Conservation (phyloP, 148 eudicot species). For the Salicornia ramosissima region DNA sequence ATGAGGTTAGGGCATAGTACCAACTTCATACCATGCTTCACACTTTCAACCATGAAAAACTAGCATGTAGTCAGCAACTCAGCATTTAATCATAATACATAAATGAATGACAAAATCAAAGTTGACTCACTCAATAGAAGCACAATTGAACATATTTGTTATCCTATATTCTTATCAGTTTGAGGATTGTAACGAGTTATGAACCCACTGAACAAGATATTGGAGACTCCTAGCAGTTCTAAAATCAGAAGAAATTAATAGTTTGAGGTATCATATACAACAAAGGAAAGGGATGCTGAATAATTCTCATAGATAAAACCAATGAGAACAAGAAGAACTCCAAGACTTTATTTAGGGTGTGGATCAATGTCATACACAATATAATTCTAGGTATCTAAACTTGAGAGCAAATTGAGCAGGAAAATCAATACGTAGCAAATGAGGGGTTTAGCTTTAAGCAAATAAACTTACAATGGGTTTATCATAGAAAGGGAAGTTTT, state of each 20-base stretch:
- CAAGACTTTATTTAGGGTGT: not conserved
- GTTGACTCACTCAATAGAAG: not conserved
- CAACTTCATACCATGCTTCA: no score
- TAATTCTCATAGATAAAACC: not conserved
- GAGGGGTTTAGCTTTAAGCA: not conserved
- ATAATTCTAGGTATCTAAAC: not conserved
- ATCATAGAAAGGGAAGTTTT: conserved; percentile 88
- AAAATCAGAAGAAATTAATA: no score
- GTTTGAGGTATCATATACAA: not conserved
- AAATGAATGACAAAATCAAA: not conserved
- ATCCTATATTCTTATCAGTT: no score
- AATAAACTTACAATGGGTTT: conserved; percentile 69
- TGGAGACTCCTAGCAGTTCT: no score
- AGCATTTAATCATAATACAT: not conserved
- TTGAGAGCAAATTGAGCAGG: not conserved
- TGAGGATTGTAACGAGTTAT: no score
- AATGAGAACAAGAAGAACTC: not conserved
- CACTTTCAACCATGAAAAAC: no score
- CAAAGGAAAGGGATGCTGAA: not conserved
- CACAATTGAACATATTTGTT: not conserved
- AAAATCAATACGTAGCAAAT: not conserved
- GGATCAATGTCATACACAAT: not conserved
- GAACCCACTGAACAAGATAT: no score
- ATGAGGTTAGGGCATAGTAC: no score
- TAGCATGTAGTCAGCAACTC: not conserved